Percentiles rank a stretch among this genome's conserved stretches.
Conservation (phyloP, 2,329 filamentous ascomycete genomes). For the Verticillium isaacii region DNA sequence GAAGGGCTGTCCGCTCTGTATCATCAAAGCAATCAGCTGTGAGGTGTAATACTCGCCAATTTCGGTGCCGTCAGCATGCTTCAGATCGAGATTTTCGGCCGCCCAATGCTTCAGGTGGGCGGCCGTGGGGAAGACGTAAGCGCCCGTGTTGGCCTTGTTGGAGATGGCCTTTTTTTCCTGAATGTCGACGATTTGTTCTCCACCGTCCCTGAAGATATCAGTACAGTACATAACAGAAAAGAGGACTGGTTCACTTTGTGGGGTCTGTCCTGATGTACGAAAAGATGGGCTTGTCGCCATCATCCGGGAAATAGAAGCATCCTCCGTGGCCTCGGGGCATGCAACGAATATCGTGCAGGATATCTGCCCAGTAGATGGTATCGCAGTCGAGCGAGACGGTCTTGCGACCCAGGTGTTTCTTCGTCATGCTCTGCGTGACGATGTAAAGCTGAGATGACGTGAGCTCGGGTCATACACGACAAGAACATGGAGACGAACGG, state of each 20-base stretch:
- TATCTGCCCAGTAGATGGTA: constrained; percentile 26
- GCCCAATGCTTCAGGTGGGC: constrained; percentile 17
- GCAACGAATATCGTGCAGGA: constrained; percentile 19
- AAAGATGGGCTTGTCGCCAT: constrained; percentile 22
- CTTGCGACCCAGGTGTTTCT: constrained; percentile 18
- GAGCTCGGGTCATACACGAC: neutral
- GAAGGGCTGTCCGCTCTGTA: constrained; percentile 17
- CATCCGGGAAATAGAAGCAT: constrained; percentile 21
- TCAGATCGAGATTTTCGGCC: constrained; percentile 16
- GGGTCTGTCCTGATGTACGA: constrained; percentile 23
- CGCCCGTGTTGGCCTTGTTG: constrained; percentile 22
- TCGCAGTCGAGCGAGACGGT: constrained; percentile 26
- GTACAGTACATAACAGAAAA: no score
- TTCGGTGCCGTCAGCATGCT: constrained; percentile 14
- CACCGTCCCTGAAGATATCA: neutral
- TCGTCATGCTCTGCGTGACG: constrained; percentile 22
- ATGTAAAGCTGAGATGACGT: constrained; percentile 17
- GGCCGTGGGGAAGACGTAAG: constrained; percentile 21
- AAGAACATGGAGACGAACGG: constrained; percentile 9
- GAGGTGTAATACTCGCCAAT: constrained; percentile 22
- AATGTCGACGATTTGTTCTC: constrained; percentile 20
- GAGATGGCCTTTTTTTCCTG: constrained; percentile 23
- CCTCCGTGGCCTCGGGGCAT: constrained; percentile 19
- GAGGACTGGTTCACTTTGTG: neutral
- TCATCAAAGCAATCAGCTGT: constrained; percentile 19